Evolutionary conservation across 169 alveolate species (phyloP), one percentile per base, ranked within the genome.

Genomic region (Besnoitia besnoiti): DNA sequence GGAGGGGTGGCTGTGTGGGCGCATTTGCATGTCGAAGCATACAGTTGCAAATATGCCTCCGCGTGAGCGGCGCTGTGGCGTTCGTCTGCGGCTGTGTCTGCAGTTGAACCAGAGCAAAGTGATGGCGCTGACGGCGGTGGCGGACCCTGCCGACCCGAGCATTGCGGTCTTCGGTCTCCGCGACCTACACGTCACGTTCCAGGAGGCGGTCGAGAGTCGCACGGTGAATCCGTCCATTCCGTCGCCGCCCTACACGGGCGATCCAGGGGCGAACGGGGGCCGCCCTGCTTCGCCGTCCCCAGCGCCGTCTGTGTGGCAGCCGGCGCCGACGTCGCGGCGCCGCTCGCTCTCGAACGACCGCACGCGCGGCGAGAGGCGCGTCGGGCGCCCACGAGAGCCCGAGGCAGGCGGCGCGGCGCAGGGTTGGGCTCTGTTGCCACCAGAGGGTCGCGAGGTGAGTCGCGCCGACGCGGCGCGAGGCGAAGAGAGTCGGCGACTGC

Each of bases 51-150:
- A 50, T 50, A 50, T 50, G 19, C 19, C 10, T 50, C 62, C 19
- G 19, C 19, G 19, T 50, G 19, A 14, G 19, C 19, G 62, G 10
- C 10, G 10, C 10, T 50, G 19, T 10, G 19, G 10, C 10, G 62
- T 33, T 14, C 10, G 80, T 4, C n/a, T 33, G 40, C 24, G 14
- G 42, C 44, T 24, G 76, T 30, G 76, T 24, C 40, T 14, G 40
- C 39, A 67, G 80, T 16, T 30, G 42, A 35, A 67, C 47, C 40
- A 77, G 40, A 77, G 87, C n/a, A 77, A 37, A 24, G 61, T 77
- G 37, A 77, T 77, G 87, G n/a, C 87, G n/a, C 24, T 77, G 87
- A 40, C 59, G 21, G 87, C 87, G 19, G 87, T 40, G 35, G 87
- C 59, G 14, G 59, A 37, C 40, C 59, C 55, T 1, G 7, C 87